Base-by-base conservation (phyloP, 768 basidiomycete species). In the Boletales sp. region DNA sequence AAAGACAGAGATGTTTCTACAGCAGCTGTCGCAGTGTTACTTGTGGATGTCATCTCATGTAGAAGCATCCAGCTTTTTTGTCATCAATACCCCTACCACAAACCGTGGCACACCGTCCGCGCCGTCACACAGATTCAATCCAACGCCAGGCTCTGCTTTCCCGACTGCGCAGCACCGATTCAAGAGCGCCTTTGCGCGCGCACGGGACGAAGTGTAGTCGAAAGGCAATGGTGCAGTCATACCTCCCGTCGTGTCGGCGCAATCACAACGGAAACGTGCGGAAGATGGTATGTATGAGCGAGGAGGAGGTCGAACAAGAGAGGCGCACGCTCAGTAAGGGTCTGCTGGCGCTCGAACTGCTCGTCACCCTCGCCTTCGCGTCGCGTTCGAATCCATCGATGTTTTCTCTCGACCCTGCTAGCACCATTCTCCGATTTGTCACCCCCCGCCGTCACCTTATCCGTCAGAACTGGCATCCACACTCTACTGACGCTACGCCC, bases 381-480 rank as follows among this genome's bases (percentile, higher is more conserved):
- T 89, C 90, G 0, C 80, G 92, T n/a, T 57, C 70, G 1, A 86
- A 81, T 50, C 91, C 93, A 0, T 66, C 66, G 12, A 70, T 71
- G 7, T 67, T 92, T n/a, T n/a, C n/a, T 8, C 61, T 77, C 32
- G 79, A 78, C 13, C 68, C 77, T 15, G 76, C 82, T 1, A 85
- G 89, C 57, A 72, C 82, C 0, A 76, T 90, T 2, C 72, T 95
- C 40, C 82, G 88, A 19, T 95, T 90, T 60, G 62, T 91, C 41
- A 73, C 82, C 87, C 83, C 30, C 59, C 74, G 19, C 56, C 69
- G 2, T 73, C 72, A 3, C 65, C 74, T 0, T 76, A 79, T 39
- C 50, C 69, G 0, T 49, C 43, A 5, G 39, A 64, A 0, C 62
- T 74, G 1, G 71, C 80, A 1, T 73, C 67, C n/a, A n/a, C 2